Conservation (phyloP, 495 filamentous ascomycete species). For the Choiromyces venosus region DNA sequence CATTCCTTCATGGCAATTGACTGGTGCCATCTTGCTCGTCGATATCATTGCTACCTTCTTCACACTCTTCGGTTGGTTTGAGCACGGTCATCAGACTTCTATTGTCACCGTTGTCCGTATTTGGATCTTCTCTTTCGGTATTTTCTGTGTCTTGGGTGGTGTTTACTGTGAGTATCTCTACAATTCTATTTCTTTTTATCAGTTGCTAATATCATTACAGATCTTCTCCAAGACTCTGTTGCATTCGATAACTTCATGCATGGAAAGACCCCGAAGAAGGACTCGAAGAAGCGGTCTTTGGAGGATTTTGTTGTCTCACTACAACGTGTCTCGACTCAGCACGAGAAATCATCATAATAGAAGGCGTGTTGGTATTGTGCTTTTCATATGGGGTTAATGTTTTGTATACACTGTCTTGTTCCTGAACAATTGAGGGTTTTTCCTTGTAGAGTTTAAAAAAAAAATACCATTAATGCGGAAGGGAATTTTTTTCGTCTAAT, state of each 20-base stretch:
- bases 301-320: slow-evolving; percentile 86
- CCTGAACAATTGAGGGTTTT: background rate
- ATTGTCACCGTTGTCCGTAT: slow-evolving; percentile 76
- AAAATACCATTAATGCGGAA: background rate
- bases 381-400: background rate
- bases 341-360: slow-evolving; percentile 66
- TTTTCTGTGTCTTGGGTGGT: slow-evolving; percentile 66
- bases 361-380: background rate
- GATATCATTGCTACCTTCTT: slow-evolving; percentile 79
- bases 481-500: background rate
- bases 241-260: slow-evolving; percentile 88
- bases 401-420: background rate
- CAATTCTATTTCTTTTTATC: slow-evolving; percentile 28
- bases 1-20: slow-evolving; percentile 74
- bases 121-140: slow-evolving; percentile 83
- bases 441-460: background rate
- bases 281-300: slow-evolving; percentile 64
- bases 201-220: slow-evolving; percentile 43
- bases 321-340: slow-evolving; percentile 76
- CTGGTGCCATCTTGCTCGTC: slow-evolving; percentile 68
- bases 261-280: slow-evolving; percentile 71
- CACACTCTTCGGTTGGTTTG: slow-evolving; percentile 75
- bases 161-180: slow-evolving; percentile 42
- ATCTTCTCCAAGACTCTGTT: slow-evolving; percentile 66
- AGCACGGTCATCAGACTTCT: slow-evolving; percentile 54